Evolutionary conservation across 2,329 filamentous ascomycete species (phyloP), one percentile per base, ranked within the genome.

Genomic region (Capronia americana): DNA sequence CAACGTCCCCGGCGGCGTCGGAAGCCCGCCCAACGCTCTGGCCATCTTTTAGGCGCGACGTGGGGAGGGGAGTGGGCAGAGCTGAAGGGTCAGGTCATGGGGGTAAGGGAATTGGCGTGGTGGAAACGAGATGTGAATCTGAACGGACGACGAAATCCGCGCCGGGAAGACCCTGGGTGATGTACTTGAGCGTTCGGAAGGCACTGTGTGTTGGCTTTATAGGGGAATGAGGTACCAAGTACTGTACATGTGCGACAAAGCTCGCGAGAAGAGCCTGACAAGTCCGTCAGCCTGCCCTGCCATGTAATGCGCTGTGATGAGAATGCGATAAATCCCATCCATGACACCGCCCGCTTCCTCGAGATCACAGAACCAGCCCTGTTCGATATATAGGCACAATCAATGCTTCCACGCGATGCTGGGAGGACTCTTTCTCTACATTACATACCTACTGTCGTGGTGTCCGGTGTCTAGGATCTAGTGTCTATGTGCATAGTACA

Each of bases 1-100:
- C 41, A 84, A 85, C 59, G 80, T 83, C 65, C 79, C 79, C 30
- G 81, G 81, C 0, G 80, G 79, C 6, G 78, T 82, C 1, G 79
- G 78, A 23, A 82, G 79, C 66, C 81, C 82, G 4, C 79, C 81
- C 30, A 81, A 81, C 65, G 79, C 78, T 58, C 78, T 80, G 75
- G 79, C 79, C 6, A 77, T 81, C 20, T 81, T 81, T 55, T 81
- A 38, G 85, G 84, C 67, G 81, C 20, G 8, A 26, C n/a, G 46
- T 11, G 20, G 26, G 50, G 44, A 14, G 26, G 50, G 44, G 32
- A n/a, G 23, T 23, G 20, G 48, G 12, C 20, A n/a, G 48, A 26
- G 12, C 4, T 26, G 20, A 28, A 51, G 12, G 14, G 23, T 17
- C 20, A 51, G 41, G 10, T 20, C 12, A 6, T 8, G 41, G 3